Evolutionary conservation across 257 asterid species (phyloP), one percentile per base, ranked within the genome.

Genomic region (Solanum paucissectum): DNA sequence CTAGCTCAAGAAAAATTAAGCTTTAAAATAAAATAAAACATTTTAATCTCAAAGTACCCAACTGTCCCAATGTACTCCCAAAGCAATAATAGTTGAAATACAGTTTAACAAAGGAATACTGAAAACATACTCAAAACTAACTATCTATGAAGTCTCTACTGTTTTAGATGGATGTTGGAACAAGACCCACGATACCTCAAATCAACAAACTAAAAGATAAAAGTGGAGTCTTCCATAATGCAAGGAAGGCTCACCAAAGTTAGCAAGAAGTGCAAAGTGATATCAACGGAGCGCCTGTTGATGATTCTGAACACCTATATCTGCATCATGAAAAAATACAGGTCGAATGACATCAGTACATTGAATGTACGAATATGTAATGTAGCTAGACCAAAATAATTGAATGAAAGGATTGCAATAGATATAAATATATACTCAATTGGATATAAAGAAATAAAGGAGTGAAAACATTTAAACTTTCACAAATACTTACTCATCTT

Each of bases 321-420:
- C 0, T 18, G 62, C 62, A 18, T 55, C 62, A 18, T 55, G n/a
- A 55, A 18, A 52, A 55, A 1, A 6, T 55, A 3, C 10, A 55
- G 2, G n/a, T 18, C 9, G n/a, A 55, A 18, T 55, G n/a, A 6
- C 62, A 55, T 55, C 10, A 1, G 0, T 18, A 55, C 4, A 55
- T 18, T 55, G 25, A 55, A 55, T 55, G 11, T 18, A 18, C 11
- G n/a, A 55, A 2, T 18, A 55, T 55, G n/a, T 18, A 55, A 20
- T 0, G 9, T 52, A 52, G 23, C 0, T 7, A 3, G 9, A 52
- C 9, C 0, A 4, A 52, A 52, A 52, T 6, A 52, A 52, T 4
- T 52, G 0, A 52, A 52, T 52, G n/a, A 52, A 16, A 52, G 23
- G 62, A 52, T 18, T 18, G 62, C 23, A 18, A 6, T 52, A 16